These are phyloP conservation scores for Raphanus hybrid DNA, from an alignment of 441 rosid species.

Conservation along the genomic window DNA sequence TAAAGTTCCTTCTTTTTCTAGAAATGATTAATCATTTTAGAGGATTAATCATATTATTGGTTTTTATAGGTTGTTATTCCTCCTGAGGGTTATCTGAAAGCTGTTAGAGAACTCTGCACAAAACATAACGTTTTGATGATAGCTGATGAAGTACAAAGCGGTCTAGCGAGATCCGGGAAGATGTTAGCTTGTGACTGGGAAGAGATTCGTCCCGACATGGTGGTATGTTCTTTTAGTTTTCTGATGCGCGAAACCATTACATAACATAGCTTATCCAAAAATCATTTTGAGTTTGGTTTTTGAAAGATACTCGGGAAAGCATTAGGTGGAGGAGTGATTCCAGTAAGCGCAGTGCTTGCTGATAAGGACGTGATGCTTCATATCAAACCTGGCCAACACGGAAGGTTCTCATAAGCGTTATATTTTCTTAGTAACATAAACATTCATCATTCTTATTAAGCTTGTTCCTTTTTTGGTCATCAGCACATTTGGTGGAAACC, in stretches of 20 bases:
- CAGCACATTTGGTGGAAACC: slow-evolving; percentile 98
- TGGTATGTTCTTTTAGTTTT: slow-evolving; percentile 53
- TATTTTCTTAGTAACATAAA: neutral
- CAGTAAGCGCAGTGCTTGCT: slow-evolving; percentile 95
- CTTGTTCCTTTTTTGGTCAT: neutral
- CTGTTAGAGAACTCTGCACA: slow-evolving; percentile 87
- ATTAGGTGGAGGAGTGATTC: slow-evolving; percentile 95
- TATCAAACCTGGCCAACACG: slow-evolving; percentile 95
- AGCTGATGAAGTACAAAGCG: slow-evolving; percentile 96
- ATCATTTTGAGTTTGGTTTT: slow-evolving; percentile 3
- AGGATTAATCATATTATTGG: neutral
- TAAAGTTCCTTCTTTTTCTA: slow-evolving; percentile 40
- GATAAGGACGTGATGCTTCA: slow-evolving; percentile 92
- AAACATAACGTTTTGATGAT: slow-evolving; percentile 86
- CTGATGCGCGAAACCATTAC: slow-evolving; percentile 4
- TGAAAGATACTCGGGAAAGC: slow-evolving; percentile 88
- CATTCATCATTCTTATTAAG: slow-evolving; percentile 9
- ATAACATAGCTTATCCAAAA: neutral
- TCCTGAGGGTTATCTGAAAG: slow-evolving; percentile 79
- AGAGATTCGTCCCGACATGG: slow-evolving; percentile 82
- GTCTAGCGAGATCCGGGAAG: slow-evolving; percentile 86
- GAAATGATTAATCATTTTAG: neutral
- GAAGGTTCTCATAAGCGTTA: slow-evolving; percentile 59
- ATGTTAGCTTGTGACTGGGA: slow-evolving; percentile 98
- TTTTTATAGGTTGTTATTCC: slow-evolving; percentile 76